Evolutionary conservation across 163 green algal genomes (phyloP), one percentile per base, ranked within the genome.

Genomic region (Coccomyxa subellipsoidea): DNA sequence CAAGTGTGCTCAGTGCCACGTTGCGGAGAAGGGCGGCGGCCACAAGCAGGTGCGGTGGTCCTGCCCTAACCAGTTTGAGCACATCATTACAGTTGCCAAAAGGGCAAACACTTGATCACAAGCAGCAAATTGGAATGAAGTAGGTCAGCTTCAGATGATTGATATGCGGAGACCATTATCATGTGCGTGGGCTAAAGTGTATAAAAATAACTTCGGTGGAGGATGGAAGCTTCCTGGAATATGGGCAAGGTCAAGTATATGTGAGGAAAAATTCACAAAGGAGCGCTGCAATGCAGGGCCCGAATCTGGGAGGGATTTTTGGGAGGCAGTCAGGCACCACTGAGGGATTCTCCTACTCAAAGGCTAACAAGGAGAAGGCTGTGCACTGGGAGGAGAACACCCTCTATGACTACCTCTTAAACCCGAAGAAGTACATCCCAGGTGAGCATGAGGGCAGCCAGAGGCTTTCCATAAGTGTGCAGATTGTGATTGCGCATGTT

Each of bases 341-440:
- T 6, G 88, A 94, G 34, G 97, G 97, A 77, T 99, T 97, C 85
- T 92, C 94, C 8, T 99, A 99, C 91, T 97, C 90, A 47, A 96
- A 97, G 88, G 97, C 97, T 34, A 99, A 99, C 92, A 99, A 98
- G 89, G 96, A 98, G 89, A 96, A 94, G 85, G 94, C 88, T n/a
- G 83, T 97, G 47, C 87, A 86, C n/a, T 99, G 97, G 97, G 83
- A 77, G 29, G 97, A 99, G 88, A 87, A 95, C 7, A 98, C 96
- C 0, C 90, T 99, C 54, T 99, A 98, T 85, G 96, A 99, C 35
- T 99, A 99, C 89, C 91, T 99, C 47, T 85, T 98, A 54, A 75
- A 73, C 87, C 96, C 96, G 80, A 99, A 99, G 92, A 99, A 99
- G 90, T 98, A 95, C 89, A 95, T 95, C 82, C 92, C 92, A 81